A percentile compares a stretch with the other conserved stretches of the same genome.
Evolutionary conservation across 768 basidiomycete species (phyloP).

Genomic region (Suillus sp.): DNA sequence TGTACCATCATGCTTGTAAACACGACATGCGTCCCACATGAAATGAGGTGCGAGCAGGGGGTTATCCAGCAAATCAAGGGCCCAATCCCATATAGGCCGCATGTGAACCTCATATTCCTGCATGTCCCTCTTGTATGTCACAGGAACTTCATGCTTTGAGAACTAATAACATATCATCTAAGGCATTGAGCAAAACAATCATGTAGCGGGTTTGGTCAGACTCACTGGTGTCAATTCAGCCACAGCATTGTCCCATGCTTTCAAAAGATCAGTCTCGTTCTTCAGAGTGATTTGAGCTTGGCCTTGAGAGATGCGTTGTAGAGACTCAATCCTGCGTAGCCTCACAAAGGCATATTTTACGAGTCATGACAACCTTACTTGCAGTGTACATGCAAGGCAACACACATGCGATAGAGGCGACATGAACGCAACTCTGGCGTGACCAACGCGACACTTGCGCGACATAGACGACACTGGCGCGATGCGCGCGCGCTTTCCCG

Average conservation of each 20-base stretch:
- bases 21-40: constrained; percentile 34
- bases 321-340: no score
- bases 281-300: constrained; percentile 19
- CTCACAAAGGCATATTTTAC: no score
- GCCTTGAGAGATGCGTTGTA: constrained; percentile 19
- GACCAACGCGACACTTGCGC: no score
- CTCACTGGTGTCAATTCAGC: constrained; percentile 14
- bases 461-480: no score
- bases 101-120: constrained; percentile 6
- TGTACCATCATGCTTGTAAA: constrained; percentile 30
- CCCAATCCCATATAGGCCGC: constrained; percentile 14
- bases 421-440: no score
- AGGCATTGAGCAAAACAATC: neutral
- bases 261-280: constrained; percentile 11
- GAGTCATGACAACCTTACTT: no score
- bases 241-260: constrained; percentile 9
- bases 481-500: no score
- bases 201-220: neutral
- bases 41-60: constrained; percentile 18
- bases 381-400: no score
- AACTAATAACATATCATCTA: constrained; percentile 14
- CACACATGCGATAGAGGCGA: no score
- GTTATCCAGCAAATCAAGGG: constrained; percentile 10
- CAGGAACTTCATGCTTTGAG: constrained; percentile 6
- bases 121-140: constrained; percentile 13